Conservation (phyloP, 257 asterid genomes). For the Forsythia viridissima region DNA sequence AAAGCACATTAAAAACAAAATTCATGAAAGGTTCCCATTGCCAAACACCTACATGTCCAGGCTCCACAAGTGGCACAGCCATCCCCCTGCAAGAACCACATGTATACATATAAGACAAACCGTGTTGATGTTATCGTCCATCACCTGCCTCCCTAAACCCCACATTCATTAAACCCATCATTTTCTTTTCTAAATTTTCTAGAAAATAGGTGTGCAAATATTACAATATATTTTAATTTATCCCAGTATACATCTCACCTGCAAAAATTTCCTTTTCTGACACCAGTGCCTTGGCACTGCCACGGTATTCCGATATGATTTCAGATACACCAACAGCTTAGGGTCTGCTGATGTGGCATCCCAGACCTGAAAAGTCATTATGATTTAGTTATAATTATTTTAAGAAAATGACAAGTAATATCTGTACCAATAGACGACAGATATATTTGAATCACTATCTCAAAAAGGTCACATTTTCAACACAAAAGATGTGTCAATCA, state of each 20-base stretch:
- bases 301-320: slow-evolving; percentile 88
- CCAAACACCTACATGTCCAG: slow-evolving; percentile 95
- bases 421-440: neutral
- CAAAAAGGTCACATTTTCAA: neutral
- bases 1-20: slow-evolving; percentile 36
- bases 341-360: slow-evolving; percentile 95
- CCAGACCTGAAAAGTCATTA: slow-evolving; percentile 69
- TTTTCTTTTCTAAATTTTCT: slow-evolving; percentile 22
- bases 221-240: slow-evolving; percentile 19
- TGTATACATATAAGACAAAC: slow-evolving; percentile 87
- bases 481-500: neutral
- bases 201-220: slow-evolving; percentile 15
- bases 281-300: slow-evolving; percentile 99
- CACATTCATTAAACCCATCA: slow-evolving; percentile 30
- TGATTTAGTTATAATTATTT: neutral
- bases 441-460: neutral
- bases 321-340: slow-evolving; percentile 82
- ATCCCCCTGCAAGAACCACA: slow-evolving; percentile 98
- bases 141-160: slow-evolving; percentile 61
- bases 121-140: slow-evolving; percentile 60
- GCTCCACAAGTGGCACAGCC: slow-evolving; percentile 88
- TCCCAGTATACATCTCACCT: slow-evolving; percentile 55
- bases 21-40: slow-evolving; percentile 79
- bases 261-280: slow-evolving; percentile 91
- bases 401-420: neutral